These are phyloP conservation scores for Ceratocystis diversiconidia DNA, from an alignment of 2,329 filamentous ascomycete genomes.

Conservation along the genomic window DNA sequence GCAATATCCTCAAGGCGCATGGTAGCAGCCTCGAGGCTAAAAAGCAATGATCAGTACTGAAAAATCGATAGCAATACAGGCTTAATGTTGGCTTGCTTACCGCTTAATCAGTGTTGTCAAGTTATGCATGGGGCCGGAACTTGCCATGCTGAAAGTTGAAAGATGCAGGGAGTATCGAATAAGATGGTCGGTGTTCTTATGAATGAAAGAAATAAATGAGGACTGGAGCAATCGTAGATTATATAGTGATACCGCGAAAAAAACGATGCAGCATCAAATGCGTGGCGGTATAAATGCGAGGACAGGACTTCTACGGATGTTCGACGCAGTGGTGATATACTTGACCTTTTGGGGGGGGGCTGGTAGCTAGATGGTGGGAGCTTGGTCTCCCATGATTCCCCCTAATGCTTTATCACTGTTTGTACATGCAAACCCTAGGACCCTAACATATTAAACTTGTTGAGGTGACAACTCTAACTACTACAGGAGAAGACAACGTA, in stretches of 20 bases:
- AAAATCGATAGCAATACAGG: background rate
- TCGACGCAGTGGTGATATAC: too few species aligned
- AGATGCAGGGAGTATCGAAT: background rate
- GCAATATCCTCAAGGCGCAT: slow-evolving; percentile 94
- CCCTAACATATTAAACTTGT: too few species aligned
- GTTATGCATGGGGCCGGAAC: slow-evolving; percentile 81
- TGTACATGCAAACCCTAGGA: too few species aligned
- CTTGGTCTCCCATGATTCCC: too few species aligned
- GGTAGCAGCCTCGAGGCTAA: slow-evolving; percentile 89
- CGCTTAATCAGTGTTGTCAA: slow-evolving; percentile 95
- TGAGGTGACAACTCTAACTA: too few species aligned
- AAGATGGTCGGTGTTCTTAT: background rate
- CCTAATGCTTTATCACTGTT: too few species aligned
- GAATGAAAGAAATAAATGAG: background rate
- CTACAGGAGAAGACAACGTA: too few species aligned
- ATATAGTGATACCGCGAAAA: background rate
- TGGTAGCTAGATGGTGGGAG: too few species aligned
- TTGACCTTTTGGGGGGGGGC: too few species aligned
- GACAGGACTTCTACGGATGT: too few species aligned
- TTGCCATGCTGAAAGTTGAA: slow-evolving; percentile 42
- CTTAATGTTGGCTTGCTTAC: slow-evolving; percentile 37
- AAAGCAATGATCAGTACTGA: background rate
- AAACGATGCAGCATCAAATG: too few species aligned
- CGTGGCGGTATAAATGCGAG: too few species aligned
- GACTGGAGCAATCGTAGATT: background rate